Evolutionary conservation across 306 rosid genomes (phyloP).

Genomic region (Inga oerstediana): DNA sequence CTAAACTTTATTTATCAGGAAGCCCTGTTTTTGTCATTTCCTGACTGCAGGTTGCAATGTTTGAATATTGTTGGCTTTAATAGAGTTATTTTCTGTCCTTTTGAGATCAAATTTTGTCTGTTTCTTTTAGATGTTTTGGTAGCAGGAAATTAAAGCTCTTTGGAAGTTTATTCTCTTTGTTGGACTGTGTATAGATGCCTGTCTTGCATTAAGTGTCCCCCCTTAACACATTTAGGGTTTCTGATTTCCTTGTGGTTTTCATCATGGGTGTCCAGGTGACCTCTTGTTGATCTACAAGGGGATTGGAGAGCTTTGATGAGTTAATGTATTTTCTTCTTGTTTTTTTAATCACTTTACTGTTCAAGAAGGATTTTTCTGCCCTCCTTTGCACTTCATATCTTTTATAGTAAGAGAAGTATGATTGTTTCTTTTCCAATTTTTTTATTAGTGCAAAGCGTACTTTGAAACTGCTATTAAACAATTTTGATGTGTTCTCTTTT

Average conservation of each 20-base stretch:
- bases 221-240: background rate
- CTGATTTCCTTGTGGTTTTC: background rate
- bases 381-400: background rate
- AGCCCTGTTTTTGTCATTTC: slow-evolving; percentile 19
- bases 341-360: background rate
- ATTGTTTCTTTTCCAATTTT: background rate
- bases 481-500: background rate
- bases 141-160: background rate
- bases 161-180: background rate
- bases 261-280: background rate
- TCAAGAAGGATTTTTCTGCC: background rate
- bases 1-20: slow-evolving; percentile 11
- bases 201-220: background rate
- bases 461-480: background rate
- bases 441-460: background rate
- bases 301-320: background rate
- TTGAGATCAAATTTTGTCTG: background rate
- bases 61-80: background rate
- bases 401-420: background rate
- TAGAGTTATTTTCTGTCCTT: background rate
- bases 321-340: background rate
- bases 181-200: background rate
- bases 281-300: background rate
- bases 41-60: slow-evolving; percentile 14
- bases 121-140: background rate